phyloP scores from a whole-genome alignment of 352 stramenopile genomes.

The Globisporangium megalacanthum region DNA sequence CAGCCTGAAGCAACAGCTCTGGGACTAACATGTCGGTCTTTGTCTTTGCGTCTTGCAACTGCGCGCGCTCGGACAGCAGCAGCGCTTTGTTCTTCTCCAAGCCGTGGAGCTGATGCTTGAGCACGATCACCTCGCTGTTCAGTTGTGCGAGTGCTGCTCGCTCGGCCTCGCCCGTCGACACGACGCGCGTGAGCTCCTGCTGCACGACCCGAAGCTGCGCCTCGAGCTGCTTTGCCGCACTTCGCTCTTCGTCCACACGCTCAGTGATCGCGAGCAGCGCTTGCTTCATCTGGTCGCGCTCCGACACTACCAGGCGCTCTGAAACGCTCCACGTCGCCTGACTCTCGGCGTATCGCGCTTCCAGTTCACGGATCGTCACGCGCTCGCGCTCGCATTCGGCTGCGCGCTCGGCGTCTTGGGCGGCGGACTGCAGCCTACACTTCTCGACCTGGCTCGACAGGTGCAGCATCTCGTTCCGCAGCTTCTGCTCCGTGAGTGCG shows the following conservation, averaged over 20 bases:
- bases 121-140: slow-evolving; percentile 42
- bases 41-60: slow-evolving; percentile 29
- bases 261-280: slow-evolving; percentile 34
- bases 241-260: slow-evolving; percentile 31
- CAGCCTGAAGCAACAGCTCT: slow-evolving; percentile 25
- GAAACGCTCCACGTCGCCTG: slow-evolving; percentile 29
- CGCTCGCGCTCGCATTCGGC: slow-evolving; percentile 23
- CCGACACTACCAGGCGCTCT: slow-evolving; percentile 31
- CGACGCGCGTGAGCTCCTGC: slow-evolving; percentile 37
- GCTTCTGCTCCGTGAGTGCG: slow-evolving; percentile 50
- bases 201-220: slow-evolving; percentile 37
- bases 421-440: slow-evolving; percentile 29
- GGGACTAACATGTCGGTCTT: slow-evolving; percentile 28
- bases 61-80: slow-evolving; percentile 33
- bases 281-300: slow-evolving; percentile 52
- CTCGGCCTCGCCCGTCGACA: slow-evolving; percentile 31
- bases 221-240: slow-evolving; percentile 33
- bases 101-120: slow-evolving; percentile 46
- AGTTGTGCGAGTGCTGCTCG: slow-evolving; percentile 24
- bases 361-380: slow-evolving; percentile 32
- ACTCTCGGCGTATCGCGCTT: slow-evolving; percentile 24
- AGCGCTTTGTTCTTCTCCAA: slow-evolving; percentile 39
- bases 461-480: slow-evolving; percentile 62
- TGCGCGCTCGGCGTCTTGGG: slow-evolving; percentile 30
- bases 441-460: slow-evolving; percentile 48